Evolutionary conservation across 768 basidiomycete species (phyloP).

Genomic region (Boletus vinaceobasis): DNA sequence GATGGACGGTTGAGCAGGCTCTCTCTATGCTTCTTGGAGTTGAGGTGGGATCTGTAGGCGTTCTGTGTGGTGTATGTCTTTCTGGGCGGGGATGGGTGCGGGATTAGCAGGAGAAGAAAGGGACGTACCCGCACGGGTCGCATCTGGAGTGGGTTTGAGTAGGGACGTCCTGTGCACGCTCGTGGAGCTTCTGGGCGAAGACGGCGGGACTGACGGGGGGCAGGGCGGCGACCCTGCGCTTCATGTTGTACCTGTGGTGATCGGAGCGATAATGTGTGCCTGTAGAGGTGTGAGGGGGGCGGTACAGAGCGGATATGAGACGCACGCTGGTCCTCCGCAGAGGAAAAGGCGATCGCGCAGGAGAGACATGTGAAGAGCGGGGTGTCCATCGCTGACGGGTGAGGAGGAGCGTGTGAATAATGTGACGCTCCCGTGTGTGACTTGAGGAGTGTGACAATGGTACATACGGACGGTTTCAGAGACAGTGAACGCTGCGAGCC

Average conservation of each 20-base stretch:
- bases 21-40: conserved; percentile 88
- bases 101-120: neutral
- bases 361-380: conserved; percentile 71
- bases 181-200: conserved; percentile 88
- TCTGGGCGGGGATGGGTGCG: conserved; percentile 37
- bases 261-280: conserved; percentile 90
- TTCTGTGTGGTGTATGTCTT: conserved; percentile 89
- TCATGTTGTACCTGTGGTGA: conserved; percentile 97
- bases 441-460: neutral
- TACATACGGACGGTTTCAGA: conserved; percentile 18
- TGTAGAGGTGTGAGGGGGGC: conserved; percentile 28
- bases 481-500: conserved; percentile 37
- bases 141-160: conserved; percentile 63
- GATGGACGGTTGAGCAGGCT: conserved; percentile 52
- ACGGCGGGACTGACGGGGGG: conserved; percentile 74
- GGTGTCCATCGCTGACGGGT: neutral
- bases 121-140: conserved; percentile 79
- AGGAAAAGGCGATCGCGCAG: conserved; percentile 82
- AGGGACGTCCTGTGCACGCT: conserved; percentile 65
- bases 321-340: conserved; percentile 81
- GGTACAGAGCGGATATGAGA: neutral
- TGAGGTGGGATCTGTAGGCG: conserved; percentile 82
- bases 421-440: conserved; percentile 8
- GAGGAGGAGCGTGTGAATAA: neutral
- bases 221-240: conserved; percentile 86